Evolutionary conservation across 2,329 filamentous ascomycete genomes (phyloP).

Genomic region (Ceratocystis eucalypticola): DNA sequence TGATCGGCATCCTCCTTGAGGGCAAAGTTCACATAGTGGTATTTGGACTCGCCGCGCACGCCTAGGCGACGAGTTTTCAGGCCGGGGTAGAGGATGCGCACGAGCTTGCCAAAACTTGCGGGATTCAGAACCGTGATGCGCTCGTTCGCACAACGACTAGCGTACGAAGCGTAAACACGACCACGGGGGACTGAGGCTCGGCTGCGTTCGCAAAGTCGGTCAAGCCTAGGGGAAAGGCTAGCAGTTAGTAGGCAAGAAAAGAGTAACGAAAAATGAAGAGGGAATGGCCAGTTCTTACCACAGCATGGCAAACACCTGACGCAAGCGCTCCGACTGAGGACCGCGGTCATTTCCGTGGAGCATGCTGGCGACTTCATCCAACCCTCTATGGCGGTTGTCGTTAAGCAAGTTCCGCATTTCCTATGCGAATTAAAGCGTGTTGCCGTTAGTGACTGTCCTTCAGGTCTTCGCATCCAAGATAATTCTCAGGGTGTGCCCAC

Average conservation of each 20-base stretch:
- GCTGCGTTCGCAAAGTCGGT: slow-evolving; percentile 55
- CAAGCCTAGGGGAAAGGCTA: slow-evolving; percentile 43
- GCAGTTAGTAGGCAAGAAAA: not conserved
- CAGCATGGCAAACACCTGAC: slow-evolving; percentile 78
- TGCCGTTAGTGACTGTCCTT: not conserved
- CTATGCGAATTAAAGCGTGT: not conserved
- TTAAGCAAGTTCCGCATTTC: slow-evolving; percentile 64
- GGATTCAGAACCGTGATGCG: slow-evolving; percentile 91
- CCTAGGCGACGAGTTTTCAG: slow-evolving; percentile 85
- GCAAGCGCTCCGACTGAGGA: slow-evolving; percentile 67
- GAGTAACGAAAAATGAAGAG: slow-evolving; percentile 14
- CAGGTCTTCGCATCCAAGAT: too few species aligned
- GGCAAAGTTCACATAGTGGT: slow-evolving; percentile 71
- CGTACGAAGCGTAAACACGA: slow-evolving; percentile 90
- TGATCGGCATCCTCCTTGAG: slow-evolving; percentile 37
- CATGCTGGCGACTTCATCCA: slow-evolving; percentile 61
- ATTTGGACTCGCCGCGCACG: slow-evolving; percentile 93
- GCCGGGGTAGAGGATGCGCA: slow-evolving; percentile 88
- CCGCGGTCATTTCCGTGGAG: slow-evolving; percentile 68
- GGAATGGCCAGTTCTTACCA: slow-evolving; percentile 45
- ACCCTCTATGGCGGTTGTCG: slow-evolving; percentile 51
- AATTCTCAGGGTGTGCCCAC: slow-evolving; percentile 24
- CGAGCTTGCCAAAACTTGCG: slow-evolving; percentile 93
- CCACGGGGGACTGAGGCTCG: slow-evolving; percentile 83
- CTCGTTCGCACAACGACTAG: slow-evolving; percentile 80